Evolutionary conservation across 2,329 filamentous ascomycete genomes (phyloP), one percentile per base, ranked within the genome.

Genomic region (Lojkania enalia): DNA sequence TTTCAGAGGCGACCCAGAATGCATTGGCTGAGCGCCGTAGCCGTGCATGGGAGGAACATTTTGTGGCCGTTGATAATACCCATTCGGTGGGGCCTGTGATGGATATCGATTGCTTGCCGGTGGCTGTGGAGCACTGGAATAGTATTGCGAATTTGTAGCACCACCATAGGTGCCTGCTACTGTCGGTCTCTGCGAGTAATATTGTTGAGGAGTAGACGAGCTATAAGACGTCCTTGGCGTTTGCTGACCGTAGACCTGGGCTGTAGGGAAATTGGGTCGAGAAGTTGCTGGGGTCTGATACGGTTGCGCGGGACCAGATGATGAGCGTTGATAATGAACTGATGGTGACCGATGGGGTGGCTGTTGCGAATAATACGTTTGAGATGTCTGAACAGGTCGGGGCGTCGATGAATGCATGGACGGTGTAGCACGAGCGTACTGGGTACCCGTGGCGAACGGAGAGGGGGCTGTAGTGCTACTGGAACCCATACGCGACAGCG

Each of bases 1-100:
- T 42, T 71, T 71, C n/a, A 71, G 55, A 3, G 68, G 68, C n/a
- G 67, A 69, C 1, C 42, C 62, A 20, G 59, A 69, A 29, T 63
- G 66, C 38, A 57, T 52, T 6, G 61, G 57, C 37, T 59, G 63
- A 3, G 58, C 46, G 15, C 50, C 58, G 41, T 69, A 70, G 19
- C 35, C 49, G 32, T 54, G 49, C 55, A 67, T 61, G 2, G 65
- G 61, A 5, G 64, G 60, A 5, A 62, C 60, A 29, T 61, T 64
- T 31, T 66, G 63, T 14, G 66, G 58, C 14, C 66, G 59, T 27
- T 63, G 63, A 20, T 61, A 63, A 48, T 64, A 71, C 11, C 61
- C 64, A 31, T 63, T 64, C 42, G 60, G 61, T 4, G 52, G 42
- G 35, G 55, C 51, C 31, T 64, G 62, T 32, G 54, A 40, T 20